Evolutionary conservation across 2,329 filamentous ascomycete genomes (phyloP), one percentile per base, ranked within the genome.

Genomic region (Diaporthe ampelina): DNA sequence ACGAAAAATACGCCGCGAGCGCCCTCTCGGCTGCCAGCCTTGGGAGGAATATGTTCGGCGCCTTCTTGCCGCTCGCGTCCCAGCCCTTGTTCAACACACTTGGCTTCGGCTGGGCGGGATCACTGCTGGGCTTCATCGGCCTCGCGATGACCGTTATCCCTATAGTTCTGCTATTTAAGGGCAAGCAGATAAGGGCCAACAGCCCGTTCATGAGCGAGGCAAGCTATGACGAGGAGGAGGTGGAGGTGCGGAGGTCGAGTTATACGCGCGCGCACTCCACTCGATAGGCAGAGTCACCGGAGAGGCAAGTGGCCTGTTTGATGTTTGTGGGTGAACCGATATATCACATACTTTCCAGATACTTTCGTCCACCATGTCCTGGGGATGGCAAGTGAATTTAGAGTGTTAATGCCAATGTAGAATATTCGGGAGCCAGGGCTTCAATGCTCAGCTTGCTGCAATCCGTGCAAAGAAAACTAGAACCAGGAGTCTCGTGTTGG

Each of bases 1-100:
- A 93, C 79, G 90, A 92, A 79, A 86, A 87, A 1, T 93, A 92
- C 78, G 91, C 92, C 3, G 91, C 89, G 73, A 92, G 90, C 2
- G 92, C 91, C 1, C 84, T 93, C 24, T 92, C 92, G 0, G 91
- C 91, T 3, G 91, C 93, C 81, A 89, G 87, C 57, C 93, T 91
- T 80, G 92, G 90, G 76, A 87, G 92, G 19, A 94, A 94, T 78
- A 83, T 93, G 59, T 83, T 93, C 0, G 92, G 91, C 10, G 81
- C 89, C 0, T 93, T 94, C 76, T 56, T 74, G 35, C 73, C 73
- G 11, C 56, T 74, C 19, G 70, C 61, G 3, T 56, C 73, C 15
- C 56, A 73, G 61, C 92, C 92, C 0, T 82, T 93, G 9, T 87
- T 93, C 54, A 91, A 90, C 0, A 37, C 13, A n/a, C 61, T 74